These are phyloP conservation scores for Populus hybrid DNA, from an alignment of 441 rosid genomes.

Conservation along the genomic window DNA sequence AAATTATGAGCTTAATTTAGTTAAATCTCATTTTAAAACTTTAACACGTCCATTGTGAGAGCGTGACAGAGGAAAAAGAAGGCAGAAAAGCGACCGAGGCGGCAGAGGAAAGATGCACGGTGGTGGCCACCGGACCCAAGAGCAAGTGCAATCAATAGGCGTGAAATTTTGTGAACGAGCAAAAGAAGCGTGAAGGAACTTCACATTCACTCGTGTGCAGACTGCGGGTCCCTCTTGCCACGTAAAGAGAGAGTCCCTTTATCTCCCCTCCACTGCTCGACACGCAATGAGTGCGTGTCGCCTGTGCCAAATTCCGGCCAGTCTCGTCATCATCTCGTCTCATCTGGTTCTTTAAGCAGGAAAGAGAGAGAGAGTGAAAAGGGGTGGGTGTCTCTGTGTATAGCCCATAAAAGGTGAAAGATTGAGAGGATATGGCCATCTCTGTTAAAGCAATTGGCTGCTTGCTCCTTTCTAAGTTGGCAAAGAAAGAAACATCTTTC, in stretches of 20 bases:
- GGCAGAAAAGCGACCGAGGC: background rate
- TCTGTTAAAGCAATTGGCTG: background rate
- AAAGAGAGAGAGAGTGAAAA: no score
- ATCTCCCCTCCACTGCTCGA: background rate
- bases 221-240: background rate
- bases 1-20: no score
- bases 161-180: conserved; percentile 20
- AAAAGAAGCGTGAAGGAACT: background rate
- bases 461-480: background rate
- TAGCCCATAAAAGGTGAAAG: background rate
- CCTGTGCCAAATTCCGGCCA: background rate
- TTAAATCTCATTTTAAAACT: no score
- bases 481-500: background rate
- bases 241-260: background rate
- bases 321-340: background rate
- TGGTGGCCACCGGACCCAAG: conserved; percentile 1
- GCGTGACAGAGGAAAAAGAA: background rate
- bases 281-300: conserved; percentile 17
- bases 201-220: background rate
- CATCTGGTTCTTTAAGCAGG: background rate
- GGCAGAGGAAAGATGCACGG: background rate
- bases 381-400: background rate
- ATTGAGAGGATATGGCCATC: background rate
- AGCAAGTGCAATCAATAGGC: background rate
- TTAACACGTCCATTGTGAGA: background rate